Base-by-base conservation (phyloP, 2,329 filamentous ascomycete genomes). In the Calonectria henricotiae region DNA sequence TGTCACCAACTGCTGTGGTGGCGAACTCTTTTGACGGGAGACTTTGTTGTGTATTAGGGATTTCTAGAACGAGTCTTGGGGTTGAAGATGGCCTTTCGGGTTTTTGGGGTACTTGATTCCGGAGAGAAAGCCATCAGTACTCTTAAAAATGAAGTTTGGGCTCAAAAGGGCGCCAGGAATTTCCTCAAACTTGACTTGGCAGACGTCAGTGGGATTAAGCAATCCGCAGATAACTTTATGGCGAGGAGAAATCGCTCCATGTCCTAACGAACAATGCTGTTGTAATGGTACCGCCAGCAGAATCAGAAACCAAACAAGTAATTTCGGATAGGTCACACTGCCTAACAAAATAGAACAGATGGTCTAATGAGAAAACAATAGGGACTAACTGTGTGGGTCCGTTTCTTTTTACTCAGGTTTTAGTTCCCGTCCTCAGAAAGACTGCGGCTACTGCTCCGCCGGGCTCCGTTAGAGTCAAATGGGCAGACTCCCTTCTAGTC, bases 71-170 rank as follows among this genome's bases (percentile, higher is more conserved):
- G 20, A 20, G 20, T 20, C 20, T 20, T 20, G 20, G 20, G 20
- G 20, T 20, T 20, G 20, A 20, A 20, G 20, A 20, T 20, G 20
- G 20, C 20, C 20, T 20, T 20, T 20, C 20, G 20, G 20, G 20
- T 20, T 20, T 20, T 20, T 20, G 20, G 20, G 20, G 20, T 20
- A 20, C 20, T 20, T 20, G 20, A 20, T 20, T 20, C 20, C 20
- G 85, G 81, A n/a, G 75, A 78, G 0, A 62, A 76, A 0, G 85
- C 85, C 13, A 86, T 89, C 30, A 41, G 17, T 27, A 2, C n/a
- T 3, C 20, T 60, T 12, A 60, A 60, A 27, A 60, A 8, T 12
- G 20, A 39, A 15, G 11, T 11, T 6, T 20, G 3, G 17, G 11
- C 4, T 60, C 54, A 5, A 27, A 27, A 17, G 54, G 54, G 4